Conservation (phyloP, 208 protist species). For the Crithidia acanthocephali region DNA sequence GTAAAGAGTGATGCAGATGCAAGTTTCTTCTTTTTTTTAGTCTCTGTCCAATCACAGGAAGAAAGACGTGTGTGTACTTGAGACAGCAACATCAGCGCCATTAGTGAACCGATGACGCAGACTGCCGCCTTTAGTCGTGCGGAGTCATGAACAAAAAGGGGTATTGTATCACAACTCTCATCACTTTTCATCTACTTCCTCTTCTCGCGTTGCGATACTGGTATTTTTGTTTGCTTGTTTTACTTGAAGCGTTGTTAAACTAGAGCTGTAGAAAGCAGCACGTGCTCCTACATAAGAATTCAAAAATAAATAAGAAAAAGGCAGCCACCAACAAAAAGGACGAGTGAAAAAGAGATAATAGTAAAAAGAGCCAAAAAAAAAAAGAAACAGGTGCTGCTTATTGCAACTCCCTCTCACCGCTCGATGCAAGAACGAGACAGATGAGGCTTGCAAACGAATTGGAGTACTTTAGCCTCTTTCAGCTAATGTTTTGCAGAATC, state of each 20-base stretch:
- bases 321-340: constrained; percentile 5
- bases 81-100: no score
- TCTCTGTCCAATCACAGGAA: no score
- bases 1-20: no score
- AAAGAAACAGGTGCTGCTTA: neutral
- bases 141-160: no score
- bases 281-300: neutral
- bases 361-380: neutral
- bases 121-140: no score
- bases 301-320: neutral
- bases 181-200: no score
- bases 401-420: neutral
- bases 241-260: constrained; percentile 3
- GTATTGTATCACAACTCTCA: no score
- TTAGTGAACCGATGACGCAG: no score
- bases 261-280: constrained; percentile 1
- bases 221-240: neutral
- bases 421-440: constrained; percentile 7
- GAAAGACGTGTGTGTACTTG: no score
- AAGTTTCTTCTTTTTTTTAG: no score
- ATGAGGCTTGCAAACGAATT: neutral
- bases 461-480: neutral
- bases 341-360: neutral
- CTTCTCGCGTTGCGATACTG: no score
- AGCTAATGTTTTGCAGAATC: neutral